Conservation (phyloP, 305 asterid species). For the Rubia occidens region DNA sequence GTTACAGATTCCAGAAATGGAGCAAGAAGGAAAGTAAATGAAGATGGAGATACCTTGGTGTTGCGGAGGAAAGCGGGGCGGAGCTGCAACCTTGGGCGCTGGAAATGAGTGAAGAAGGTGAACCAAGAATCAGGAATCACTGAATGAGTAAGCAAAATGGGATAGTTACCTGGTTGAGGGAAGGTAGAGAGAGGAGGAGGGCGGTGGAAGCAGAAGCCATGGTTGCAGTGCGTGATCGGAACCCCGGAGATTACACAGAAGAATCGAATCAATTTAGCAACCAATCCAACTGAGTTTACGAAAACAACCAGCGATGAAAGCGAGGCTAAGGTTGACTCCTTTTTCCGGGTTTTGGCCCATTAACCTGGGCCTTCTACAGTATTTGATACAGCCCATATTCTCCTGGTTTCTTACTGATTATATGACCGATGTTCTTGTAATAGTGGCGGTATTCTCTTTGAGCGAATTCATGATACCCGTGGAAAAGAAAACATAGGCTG, state of each 20-base stretch:
- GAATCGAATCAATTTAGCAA: neutral
- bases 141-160: neutral
- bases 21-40: neutral
- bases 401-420: neutral
- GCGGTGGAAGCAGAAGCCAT: conserved; percentile 2
- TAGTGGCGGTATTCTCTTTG: neutral
- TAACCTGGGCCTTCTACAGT: too few species aligned
- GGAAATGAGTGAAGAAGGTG: neutral
- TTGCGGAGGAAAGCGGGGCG: neutral
- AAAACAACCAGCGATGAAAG: neutral
- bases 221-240: neutral
- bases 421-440: neutral
- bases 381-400: too few species aligned
- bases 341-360: neutral
- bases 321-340: neutral
- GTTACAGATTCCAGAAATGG: neutral
- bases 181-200: neutral
- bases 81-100: conserved; percentile 18
- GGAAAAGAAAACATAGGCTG: neutral
- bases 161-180: too few species aligned
- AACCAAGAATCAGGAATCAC: neutral
- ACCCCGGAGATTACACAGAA: too few species aligned
- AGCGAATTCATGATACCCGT: neutral
- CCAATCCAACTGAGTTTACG: neutral
- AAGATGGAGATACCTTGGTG: conserved; percentile 1